Evolutionary conservation across 2,329 filamentous ascomycete genomes (phyloP).

Genomic region (Aurifilum marmelostoma): DNA sequence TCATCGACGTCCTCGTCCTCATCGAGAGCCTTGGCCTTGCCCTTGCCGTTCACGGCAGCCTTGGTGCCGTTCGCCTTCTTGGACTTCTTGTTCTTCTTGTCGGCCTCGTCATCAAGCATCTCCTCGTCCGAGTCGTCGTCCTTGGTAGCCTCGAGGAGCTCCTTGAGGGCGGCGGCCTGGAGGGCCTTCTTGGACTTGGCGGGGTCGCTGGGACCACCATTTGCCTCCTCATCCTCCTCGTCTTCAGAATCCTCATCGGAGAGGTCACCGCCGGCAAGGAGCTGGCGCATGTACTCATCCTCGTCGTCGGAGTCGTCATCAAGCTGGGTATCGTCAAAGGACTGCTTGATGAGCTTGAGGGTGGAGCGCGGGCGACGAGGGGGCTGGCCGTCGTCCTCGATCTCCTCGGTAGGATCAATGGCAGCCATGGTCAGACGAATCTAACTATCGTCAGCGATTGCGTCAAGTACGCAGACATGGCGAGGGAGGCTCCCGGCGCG

Average conservation of each 20-base stretch:
- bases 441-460: slow-evolving; percentile 49
- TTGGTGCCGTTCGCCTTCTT: slow-evolving; percentile 55
- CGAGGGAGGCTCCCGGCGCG: slow-evolving; percentile 20
- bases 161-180: slow-evolving; percentile 75
- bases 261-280: slow-evolving; percentile 55
- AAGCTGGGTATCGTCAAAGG: slow-evolving; percentile 52
- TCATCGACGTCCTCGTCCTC: slow-evolving; percentile 63
- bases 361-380: slow-evolving; percentile 75
- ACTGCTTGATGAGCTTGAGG: slow-evolving; percentile 84
- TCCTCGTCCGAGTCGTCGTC: slow-evolving; percentile 66
- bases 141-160: slow-evolving; percentile 72
- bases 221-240: slow-evolving; percentile 70
- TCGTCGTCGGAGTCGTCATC: slow-evolving; percentile 66
- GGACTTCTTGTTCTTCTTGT: slow-evolving; percentile 62
- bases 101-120: slow-evolving; percentile 64
- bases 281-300: slow-evolving; percentile 64
- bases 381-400: slow-evolving; percentile 67
- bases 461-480: not conserved
- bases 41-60: slow-evolving; percentile 35
- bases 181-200: slow-evolving; percentile 86
- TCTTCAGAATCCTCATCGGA: slow-evolving; percentile 55
- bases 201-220: slow-evolving; percentile 90
- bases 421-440: slow-evolving; percentile 99
- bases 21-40: slow-evolving; percentile 57
- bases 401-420: slow-evolving; percentile 82